Conservation (phyloP, 768 basidiomycete genomes). For the Punctularia strigosozonata region DNA sequence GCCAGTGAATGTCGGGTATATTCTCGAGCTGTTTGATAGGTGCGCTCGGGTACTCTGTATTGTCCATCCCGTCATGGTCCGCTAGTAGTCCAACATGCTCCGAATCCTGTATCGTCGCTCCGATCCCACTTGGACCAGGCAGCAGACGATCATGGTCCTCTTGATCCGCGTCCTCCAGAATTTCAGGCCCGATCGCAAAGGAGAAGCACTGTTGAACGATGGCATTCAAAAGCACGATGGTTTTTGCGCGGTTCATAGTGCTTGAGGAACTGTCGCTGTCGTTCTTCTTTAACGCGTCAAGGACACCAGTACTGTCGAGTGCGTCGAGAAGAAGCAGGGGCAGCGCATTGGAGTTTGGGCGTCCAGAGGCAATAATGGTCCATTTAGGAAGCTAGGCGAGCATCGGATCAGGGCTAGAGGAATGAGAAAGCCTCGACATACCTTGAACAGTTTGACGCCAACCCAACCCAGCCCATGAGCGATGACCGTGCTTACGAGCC, state of each 20-base stretch:
- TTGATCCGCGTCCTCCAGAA: conserved; percentile 8
- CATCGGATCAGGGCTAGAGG: neutral
- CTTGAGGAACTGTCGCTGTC: conserved; percentile 8
- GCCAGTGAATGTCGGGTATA: conserved; percentile 14
- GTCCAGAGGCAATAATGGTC: conserved; percentile 18
- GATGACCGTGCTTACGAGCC: conserved; percentile 13
- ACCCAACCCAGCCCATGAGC: conserved; percentile 16
- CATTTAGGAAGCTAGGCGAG: conserved; percentile 12
- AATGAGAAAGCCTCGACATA: neutral
- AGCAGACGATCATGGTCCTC: conserved; percentile 7
- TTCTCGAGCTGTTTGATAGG: conserved; percentile 13
- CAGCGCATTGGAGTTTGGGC: conserved; percentile 18
- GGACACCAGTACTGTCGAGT: conserved; percentile 14
- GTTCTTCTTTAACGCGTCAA: conserved; percentile 8
- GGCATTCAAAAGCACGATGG: conserved; percentile 18
- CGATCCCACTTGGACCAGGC: conserved; percentile 6
- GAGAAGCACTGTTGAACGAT: conserved; percentile 18
- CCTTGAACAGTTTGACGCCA: conserved; percentile 4
- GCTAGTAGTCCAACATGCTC: conserved; percentile 17
- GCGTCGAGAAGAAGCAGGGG: conserved; percentile 17
- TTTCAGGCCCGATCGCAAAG: conserved; percentile 15
- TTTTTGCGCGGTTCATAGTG: conserved; percentile 14
- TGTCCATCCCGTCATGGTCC: conserved; percentile 5
- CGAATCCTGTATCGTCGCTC: conserved; percentile 12
- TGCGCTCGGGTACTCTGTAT: conserved; percentile 1